Conservation (phyloP, 1,284 basidiomycete species). For the Naganishia liquefaciens region DNA sequence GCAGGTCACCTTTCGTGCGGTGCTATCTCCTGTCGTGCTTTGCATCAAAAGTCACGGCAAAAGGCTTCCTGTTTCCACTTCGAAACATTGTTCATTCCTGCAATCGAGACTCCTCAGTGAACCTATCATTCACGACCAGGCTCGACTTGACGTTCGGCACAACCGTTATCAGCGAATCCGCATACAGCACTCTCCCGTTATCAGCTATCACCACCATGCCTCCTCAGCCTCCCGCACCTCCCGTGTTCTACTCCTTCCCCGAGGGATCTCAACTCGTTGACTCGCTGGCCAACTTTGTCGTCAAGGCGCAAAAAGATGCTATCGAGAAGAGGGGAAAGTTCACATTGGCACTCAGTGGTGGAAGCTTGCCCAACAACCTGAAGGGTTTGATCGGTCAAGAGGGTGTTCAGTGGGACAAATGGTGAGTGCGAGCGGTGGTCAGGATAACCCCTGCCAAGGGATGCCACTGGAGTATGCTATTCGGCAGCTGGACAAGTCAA, state of each 20-base stretch:
- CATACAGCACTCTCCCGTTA: background rate
- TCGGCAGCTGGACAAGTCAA: background rate
- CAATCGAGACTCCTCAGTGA: background rate
- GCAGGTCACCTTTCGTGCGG: background rate
- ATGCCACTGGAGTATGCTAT: no score
- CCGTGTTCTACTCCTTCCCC: constrained; percentile 76
- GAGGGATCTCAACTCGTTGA: constrained; percentile 62
- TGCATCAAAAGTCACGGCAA: background rate
- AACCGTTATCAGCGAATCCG: background rate
- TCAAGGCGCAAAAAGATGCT: constrained; percentile 89
- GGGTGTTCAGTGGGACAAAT: constrained; percentile 90
- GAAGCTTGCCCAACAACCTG: constrained; percentile 85
- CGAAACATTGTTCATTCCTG: no score
- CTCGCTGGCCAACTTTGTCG: constrained; percentile 79
- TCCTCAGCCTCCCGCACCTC: constrained; percentile 57
- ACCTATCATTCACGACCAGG: background rate
- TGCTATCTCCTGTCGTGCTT: background rate
- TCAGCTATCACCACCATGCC: constrained; percentile 43
- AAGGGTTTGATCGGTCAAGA: constrained; percentile 70
- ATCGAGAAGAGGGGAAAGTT: constrained; percentile 89
- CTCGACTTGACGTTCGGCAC: background rate
- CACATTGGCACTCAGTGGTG: constrained; percentile 90
- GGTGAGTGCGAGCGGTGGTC: constrained; percentile 61
- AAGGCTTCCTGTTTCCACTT: no score
- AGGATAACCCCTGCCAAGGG: no score